These are phyloP conservation scores for Podila minutissima DNA, from an alignment of 192 early-diverging fungal species.

Conservation along the genomic window DNA sequence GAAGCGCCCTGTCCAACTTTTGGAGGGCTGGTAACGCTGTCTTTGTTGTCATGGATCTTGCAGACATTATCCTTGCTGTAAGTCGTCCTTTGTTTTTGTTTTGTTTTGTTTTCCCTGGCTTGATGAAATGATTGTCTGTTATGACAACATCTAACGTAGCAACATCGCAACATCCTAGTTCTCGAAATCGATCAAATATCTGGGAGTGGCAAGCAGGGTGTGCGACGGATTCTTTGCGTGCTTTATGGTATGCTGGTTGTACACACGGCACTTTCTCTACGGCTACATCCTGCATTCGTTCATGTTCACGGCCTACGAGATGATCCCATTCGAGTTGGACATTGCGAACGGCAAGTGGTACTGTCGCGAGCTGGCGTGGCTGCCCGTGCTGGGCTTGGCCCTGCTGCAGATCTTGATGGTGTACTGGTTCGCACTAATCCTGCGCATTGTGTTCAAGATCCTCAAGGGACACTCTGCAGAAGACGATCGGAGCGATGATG, in stretches of 20 bases:
- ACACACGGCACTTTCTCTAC: conserved; percentile 80
- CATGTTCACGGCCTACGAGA: conserved; percentile 66
- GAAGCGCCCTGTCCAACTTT: conserved; percentile 68
- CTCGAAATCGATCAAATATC: conserved; percentile 83
- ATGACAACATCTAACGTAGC: neutral
- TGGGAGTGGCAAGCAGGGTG: conserved; percentile 58
- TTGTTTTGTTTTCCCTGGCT: too few relatives aligned
- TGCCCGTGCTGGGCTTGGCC: conserved; percentile 56
- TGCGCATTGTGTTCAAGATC: conserved; percentile 70
- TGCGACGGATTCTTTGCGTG: conserved; percentile 72
- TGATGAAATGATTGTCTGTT: neutral
- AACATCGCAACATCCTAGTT: conserved; percentile 37
- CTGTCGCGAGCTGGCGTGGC: conserved; percentile 39
- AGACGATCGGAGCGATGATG: conserved; percentile 77
- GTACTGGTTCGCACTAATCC: conserved; percentile 77
- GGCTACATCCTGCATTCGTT: conserved; percentile 67
- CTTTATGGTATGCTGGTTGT: conserved; percentile 78
- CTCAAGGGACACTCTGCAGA: conserved; percentile 61
- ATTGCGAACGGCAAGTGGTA: conserved; percentile 63
- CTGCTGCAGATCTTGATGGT: conserved; percentile 69
- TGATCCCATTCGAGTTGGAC: conserved; percentile 58
- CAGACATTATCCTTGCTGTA: conserved; percentile 70
- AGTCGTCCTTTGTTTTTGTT: conserved; percentile 9
- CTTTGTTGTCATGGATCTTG: conserved; percentile 72
- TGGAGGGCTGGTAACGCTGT: conserved; percentile 69